phyloP scores from a whole-genome alignment of 208 protist genomes.

The Leishmania gerbilli region DNA sequence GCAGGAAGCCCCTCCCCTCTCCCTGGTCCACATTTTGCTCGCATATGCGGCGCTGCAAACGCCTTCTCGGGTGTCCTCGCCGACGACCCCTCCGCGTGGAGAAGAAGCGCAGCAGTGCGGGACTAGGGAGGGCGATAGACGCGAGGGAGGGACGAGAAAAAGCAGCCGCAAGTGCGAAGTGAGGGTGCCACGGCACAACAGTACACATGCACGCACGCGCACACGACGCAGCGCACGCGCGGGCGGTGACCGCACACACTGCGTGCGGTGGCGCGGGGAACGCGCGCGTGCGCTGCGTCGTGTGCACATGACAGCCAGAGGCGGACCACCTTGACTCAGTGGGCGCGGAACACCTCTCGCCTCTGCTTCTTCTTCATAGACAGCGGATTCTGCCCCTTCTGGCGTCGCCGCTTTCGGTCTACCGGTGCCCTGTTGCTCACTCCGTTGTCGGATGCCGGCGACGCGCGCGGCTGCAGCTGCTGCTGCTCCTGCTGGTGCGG shows the following conservation, averaged over 20 bases:
- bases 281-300: background rate
- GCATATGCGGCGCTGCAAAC: background rate
- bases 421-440: background rate
- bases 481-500: background rate
- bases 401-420: slow-evolving; percentile 21
- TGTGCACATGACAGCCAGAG: background rate
- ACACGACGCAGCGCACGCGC: background rate
- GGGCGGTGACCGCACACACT: background rate
- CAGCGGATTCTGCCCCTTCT: slow-evolving; percentile 69
- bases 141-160: background rate
- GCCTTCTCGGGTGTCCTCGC: background rate
- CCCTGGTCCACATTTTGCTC: background rate
- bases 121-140: background rate
- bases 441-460: background rate
- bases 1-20: background rate
- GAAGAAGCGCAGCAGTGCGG: background rate
- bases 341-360: slow-evolving; percentile 66
- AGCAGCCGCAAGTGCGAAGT: background rate
- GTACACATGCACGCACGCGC: too few relatives aligned
- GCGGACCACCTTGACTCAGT: background rate
- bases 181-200: background rate
- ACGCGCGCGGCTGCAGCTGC: background rate
- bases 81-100: background rate
- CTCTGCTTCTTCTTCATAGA: slow-evolving; percentile 81
- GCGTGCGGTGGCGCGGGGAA: background rate